A percentile compares a stretch with the other conserved stretches of the same genome.
Evolutionary conservation across 2,329 filamentous ascomycete species (phyloP).

Genomic region (Cadophora malorum): DNA sequence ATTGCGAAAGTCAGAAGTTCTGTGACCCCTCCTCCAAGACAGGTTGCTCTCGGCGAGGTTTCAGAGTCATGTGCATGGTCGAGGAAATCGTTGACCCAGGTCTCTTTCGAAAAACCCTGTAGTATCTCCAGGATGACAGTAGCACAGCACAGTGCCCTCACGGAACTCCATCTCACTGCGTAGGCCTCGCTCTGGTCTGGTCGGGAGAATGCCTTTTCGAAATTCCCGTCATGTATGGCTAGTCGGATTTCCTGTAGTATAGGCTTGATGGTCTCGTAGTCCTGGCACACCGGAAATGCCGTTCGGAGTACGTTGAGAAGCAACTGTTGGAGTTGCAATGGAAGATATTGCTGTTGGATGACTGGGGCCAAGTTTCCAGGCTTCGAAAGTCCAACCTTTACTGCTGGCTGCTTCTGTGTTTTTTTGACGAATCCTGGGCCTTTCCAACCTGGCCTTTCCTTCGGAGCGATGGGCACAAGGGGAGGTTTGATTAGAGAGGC

Average conservation of each 20-base stretch:
- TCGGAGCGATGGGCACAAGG: conserved; percentile 5
- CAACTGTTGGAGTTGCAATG: conserved; percentile 65
- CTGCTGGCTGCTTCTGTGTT: conserved; percentile 6
- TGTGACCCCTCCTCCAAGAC: conserved; percentile 47
- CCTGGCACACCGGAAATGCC: conserved; percentile 61
- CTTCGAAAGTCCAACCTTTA: not conserved
- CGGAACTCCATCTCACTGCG: conserved; percentile 86
- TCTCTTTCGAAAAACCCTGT: conserved; percentile 17
- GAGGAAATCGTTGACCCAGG: not conserved
- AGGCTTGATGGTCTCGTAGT: conserved; percentile 53
- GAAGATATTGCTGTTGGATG: conserved; percentile 42
- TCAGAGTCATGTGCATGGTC: not conserved
- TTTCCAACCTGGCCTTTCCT: conserved; percentile 24
- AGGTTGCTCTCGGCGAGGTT: conserved; percentile 18
- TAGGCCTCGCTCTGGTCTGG: conserved; percentile 78
- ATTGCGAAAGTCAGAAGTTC: conserved; percentile 66
- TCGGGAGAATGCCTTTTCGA: conserved; percentile 75
- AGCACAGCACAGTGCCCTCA: conserved; percentile 80
- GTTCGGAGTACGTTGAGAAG: conserved; percentile 74
- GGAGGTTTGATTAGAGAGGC: conserved; percentile 22
- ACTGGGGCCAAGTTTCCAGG: not conserved
- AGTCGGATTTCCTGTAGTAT: conserved; percentile 80
- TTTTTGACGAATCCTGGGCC: conserved; percentile 26
- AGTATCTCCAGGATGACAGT: conserved; percentile 50
- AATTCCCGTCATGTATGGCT: conserved; percentile 83